Evolutionary conservation across 352 stramenopile genomes (phyloP).

Genomic region (Pythium guiyangense): DNA sequence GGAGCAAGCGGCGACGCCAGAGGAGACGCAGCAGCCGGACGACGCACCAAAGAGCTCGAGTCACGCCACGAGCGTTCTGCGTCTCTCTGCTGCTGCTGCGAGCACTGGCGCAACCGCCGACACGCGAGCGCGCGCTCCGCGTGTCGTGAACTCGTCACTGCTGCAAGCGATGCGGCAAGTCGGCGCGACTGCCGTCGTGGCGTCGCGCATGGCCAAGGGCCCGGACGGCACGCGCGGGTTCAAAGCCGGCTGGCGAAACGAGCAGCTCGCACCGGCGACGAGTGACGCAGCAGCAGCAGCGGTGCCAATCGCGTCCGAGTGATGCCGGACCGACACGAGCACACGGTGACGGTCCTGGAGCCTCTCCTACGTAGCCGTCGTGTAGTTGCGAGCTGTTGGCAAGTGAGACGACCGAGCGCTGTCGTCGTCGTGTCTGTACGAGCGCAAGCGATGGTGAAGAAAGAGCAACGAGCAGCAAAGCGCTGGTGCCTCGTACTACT

Average conservation of each 20-base stretch:
- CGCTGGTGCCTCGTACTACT: too few relatives aligned
- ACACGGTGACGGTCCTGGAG: too few relatives aligned
- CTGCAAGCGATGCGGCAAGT: constrained; percentile 62
- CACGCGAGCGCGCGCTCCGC: constrained; percentile 28
- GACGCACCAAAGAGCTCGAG: constrained; percentile 15
- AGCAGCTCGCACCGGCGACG: background rate
- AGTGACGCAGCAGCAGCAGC: background rate
- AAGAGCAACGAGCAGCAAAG: too few relatives aligned
- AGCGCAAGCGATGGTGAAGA: too few relatives aligned
- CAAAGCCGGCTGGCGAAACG: constrained; percentile 37
- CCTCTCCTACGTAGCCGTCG: too few relatives aligned
- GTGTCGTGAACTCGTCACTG: constrained; percentile 62
- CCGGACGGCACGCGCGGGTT: constrained; percentile 75
- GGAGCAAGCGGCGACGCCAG: background rate
- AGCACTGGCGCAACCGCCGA: constrained; percentile 11
- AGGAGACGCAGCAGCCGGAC: background rate
- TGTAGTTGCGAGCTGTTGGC: too few relatives aligned
- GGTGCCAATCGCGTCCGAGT: background rate
- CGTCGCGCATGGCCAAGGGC: constrained; percentile 68
- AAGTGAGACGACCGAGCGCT: too few relatives aligned
- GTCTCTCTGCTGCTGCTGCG: constrained; percentile 22
- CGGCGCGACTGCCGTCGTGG: constrained; percentile 49
- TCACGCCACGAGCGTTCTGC: constrained; percentile 47
- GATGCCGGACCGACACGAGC: too few relatives aligned
- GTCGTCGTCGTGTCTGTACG: too few relatives aligned